Evolutionary conservation across 441 rosid genomes (phyloP).

Genomic region (Populus tomentosa): DNA sequence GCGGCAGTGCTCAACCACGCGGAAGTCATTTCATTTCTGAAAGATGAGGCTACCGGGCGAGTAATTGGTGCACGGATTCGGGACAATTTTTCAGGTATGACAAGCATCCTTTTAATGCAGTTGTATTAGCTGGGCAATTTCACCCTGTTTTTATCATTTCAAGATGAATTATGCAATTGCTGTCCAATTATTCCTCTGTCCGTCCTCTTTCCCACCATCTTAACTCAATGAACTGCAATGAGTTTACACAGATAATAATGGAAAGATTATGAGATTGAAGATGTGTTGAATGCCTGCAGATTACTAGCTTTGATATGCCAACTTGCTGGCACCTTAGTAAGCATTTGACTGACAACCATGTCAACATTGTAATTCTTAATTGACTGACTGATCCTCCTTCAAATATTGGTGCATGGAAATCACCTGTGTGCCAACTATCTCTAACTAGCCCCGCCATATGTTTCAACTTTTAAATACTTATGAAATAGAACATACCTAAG

Average conservation of each 20-base stretch:
- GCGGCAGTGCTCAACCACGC: conserved; percentile 94
- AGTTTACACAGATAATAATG: neutral
- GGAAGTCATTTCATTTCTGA: conserved; percentile 72
- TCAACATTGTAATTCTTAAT: neutral
- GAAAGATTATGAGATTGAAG: neutral
- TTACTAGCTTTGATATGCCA: neutral
- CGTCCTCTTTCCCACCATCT: neutral
- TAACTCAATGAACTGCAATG: too few relatives aligned
- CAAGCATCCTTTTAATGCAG: conserved; percentile 2
- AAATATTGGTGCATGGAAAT: neutral
- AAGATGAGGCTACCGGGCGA: conserved; percentile 52
- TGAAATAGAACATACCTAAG: neutral
- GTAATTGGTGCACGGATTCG: conserved; percentile 76
- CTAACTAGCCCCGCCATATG: neutral
- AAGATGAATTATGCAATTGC: neutral
- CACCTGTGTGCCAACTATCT: neutral
- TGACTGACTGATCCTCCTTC: neutral
- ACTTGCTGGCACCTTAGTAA: neutral
- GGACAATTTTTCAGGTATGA: conserved; percentile 70
- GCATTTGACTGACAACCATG: neutral
- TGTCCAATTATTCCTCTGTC: neutral
- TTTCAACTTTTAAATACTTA: neutral
- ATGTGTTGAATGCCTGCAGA: neutral
- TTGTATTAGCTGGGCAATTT: neutral
- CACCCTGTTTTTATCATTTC: neutral